Conservation (phyloP, 164 flowering plant genomes). For the Chimonanthus praecox region DNA sequence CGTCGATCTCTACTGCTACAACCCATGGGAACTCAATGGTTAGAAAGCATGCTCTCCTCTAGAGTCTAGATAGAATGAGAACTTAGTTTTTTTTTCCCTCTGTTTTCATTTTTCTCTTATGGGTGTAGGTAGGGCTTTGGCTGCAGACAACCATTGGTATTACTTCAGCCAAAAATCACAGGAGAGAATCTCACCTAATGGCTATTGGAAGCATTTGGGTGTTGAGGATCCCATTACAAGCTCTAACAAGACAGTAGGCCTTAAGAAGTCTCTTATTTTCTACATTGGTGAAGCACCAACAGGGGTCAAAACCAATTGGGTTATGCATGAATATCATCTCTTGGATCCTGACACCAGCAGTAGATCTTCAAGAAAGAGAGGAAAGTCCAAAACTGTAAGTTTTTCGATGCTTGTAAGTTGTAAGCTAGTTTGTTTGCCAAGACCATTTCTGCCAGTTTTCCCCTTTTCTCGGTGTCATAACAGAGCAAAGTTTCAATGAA, state of each 20-base stretch:
- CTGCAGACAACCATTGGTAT: conserved; percentile 66
- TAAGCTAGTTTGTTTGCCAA: no score
- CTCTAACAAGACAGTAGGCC: conserved; percentile 31
- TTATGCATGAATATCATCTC: conserved; percentile 58
- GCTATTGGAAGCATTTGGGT: conserved; percentile 65
- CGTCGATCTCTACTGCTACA: conserved; percentile 59
- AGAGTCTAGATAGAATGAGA: no score
- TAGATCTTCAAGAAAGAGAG: conserved; percentile 38
- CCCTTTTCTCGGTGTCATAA: no score
- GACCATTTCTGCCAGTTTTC: no score
- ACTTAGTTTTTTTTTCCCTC: not conserved
- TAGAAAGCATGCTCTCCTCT: not conserved
- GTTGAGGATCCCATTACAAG: conserved; percentile 49
- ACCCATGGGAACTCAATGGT: conserved; percentile 94
- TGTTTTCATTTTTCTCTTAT: not conserved
- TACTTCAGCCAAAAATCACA: conserved; percentile 60
- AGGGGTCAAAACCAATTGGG: conserved; percentile 50
- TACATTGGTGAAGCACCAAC: conserved; percentile 35
- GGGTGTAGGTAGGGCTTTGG: conserved; percentile 63
- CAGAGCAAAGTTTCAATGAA: no score
- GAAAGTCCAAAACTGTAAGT: conserved; percentile 31
- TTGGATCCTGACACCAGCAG: conserved; percentile 25
- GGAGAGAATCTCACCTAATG: conserved; percentile 42
- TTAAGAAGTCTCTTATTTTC: conserved; percentile 41
- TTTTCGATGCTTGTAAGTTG: not conserved